Evolutionary conservation across 805 yeast species (phyloP).

Genomic region (Blastobotrys robertii): DNA sequence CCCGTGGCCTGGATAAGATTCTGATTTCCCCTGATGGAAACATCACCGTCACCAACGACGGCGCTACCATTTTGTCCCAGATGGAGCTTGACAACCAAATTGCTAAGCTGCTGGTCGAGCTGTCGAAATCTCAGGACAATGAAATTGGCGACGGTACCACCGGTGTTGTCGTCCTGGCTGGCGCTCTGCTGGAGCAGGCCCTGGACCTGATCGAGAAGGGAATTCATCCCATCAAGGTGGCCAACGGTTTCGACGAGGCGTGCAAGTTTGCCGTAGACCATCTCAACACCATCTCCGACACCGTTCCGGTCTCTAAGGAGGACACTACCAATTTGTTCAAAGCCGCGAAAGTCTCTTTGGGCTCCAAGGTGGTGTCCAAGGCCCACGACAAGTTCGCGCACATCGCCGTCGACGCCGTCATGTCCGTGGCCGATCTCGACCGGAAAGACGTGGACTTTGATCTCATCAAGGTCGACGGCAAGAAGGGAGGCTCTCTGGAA

Average conservation of each 20-base stretch:
- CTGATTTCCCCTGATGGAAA: constrained; percentile 94
- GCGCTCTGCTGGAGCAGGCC: constrained; percentile 91
- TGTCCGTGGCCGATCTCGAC: constrained; percentile 82
- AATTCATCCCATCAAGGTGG: constrained; percentile 92
- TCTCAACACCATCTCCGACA: constrained; percentile 68
- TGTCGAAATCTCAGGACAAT: constrained; percentile 92
- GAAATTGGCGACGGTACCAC: constrained; percentile 99
- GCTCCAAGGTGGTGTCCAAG: constrained; percentile 92
- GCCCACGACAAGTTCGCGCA: constrained; percentile 87
- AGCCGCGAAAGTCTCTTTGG: constrained; percentile 91
- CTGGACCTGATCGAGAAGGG: constrained; percentile 91
- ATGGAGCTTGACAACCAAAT: constrained; percentile 95
- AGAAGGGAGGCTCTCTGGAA: constrained; percentile 87
- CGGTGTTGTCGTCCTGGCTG: constrained; percentile 94
- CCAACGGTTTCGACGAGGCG: constrained; percentile 96
- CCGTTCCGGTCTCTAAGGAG: constrained; percentile 41
- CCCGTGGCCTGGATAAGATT: constrained; percentile 97
- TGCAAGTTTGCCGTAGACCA: constrained; percentile 80
- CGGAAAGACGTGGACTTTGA: constrained; percentile 96
- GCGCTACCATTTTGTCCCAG: constrained; percentile 91
- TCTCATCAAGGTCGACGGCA: constrained; percentile 88
- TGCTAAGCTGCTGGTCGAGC: constrained; percentile 89
- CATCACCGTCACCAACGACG: constrained; percentile 95
- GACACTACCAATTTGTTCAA: constrained; percentile 49
- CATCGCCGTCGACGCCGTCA: constrained; percentile 95